These are phyloP conservation scores for Ustilago trichophora DNA, from an alignment of 1,284 basidiomycete species.

Conservation along the genomic window DNA sequence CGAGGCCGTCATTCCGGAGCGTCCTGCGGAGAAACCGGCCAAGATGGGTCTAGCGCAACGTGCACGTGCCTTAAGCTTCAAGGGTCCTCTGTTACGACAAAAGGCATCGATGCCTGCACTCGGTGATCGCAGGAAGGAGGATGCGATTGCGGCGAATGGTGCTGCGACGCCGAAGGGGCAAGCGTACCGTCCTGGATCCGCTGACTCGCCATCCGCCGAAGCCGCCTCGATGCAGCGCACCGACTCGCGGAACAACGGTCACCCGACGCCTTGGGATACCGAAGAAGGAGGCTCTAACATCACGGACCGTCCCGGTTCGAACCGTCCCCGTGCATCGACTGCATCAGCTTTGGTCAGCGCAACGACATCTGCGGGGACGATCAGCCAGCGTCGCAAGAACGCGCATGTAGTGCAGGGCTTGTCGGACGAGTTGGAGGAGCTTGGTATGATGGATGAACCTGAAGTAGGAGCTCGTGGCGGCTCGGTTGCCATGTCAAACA, in stretches of 20 bases:
- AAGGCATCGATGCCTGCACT: constrained; percentile 41
- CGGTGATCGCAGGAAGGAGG: constrained; percentile 23
- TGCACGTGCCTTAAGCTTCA: constrained; percentile 40
- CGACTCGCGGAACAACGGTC: constrained; percentile 7
- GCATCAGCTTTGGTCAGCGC: constrained; percentile 34
- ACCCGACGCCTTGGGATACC: constrained; percentile 28
- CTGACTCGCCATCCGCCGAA: constrained; percentile 8
- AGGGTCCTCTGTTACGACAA: constrained; percentile 29
- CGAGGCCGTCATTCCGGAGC: background rate
- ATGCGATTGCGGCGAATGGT: background rate
- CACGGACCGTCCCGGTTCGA: constrained; percentile 9
- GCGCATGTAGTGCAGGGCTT: background rate
- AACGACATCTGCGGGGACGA: constrained; percentile 36
- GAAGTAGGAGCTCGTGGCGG: background rate
- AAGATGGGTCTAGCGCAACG: constrained; percentile 42
- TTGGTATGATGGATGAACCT: background rate
- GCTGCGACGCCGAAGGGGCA: constrained; percentile 2
- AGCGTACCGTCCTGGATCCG: constrained; percentile 7
- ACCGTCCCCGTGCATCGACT: constrained; percentile 33
- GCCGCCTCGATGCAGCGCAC: background rate
- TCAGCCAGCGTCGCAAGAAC: constrained; percentile 47
- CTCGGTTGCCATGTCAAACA: constrained; percentile 7
- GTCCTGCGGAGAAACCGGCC: constrained; percentile 10
- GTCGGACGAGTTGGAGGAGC: constrained; percentile 8
- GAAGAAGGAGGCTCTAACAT: constrained; percentile 2